Base-by-base conservation (phyloP, 1,139 yeast species). In the Candida tropicalis region DNA sequence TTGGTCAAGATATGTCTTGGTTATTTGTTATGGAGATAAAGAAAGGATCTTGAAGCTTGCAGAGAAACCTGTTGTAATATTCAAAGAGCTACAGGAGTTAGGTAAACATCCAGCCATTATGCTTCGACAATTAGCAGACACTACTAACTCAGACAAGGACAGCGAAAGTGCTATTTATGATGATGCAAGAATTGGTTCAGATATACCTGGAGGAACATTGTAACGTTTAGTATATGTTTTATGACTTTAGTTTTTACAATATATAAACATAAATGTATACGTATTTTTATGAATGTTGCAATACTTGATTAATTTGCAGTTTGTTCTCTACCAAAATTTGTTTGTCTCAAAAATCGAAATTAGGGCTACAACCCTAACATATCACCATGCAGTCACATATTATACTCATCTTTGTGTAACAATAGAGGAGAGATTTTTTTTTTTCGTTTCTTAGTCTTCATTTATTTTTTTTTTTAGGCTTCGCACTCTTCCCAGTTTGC, bases 61-160 rank as follows among this genome's bases (percentile, higher is more conserved):
- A 27, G 99, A 93, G 57, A 87, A 83, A 59, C 99, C 99, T 0
- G 93, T 91, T 12, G 74, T 81, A 24, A 83, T 91, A n/a, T 89
- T 89, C 60, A 87, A 89, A 60, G 96, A 87, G 57, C 69, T 93
- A 38, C 93, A 84, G 58, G 96, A 88, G 51, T 77, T 83, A 48
- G 97, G 97, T 1, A 77, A 86, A 53, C 89, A 87, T 56, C 98
- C 99, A 0, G 89, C 96, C 1, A 90, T 91, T 47, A 91, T 91
- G 97, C 75, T 91, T 43, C 70, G 98, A 51, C 95, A 88, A 55
- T 75, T 86, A 46, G 95, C 91, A 11, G 65, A 60, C 31, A 49
- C 57, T 3, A 52, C 58, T 1, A 56, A 51, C n/a, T 51, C 53
- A 5, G 53, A 53, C 13, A 58, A 54, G n/a, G 82, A 70, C 39